Evolutionary conservation across 371 early-diverging fungal genomes (phyloP), one percentile per base, ranked within the genome.

Genomic region (Mucor racemosus): DNA sequence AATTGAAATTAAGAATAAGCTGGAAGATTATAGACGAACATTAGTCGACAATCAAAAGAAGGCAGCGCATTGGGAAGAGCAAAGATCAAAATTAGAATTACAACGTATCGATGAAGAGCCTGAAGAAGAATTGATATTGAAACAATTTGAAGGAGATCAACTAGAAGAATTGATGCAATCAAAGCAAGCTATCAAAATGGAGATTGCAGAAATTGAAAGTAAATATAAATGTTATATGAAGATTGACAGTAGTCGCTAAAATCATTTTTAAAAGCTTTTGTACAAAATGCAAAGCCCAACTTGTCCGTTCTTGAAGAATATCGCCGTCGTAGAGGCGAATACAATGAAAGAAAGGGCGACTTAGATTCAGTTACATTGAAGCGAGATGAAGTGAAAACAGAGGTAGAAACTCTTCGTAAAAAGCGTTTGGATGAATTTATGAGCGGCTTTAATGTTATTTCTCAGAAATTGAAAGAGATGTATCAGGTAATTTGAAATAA

Each of bases 391-490:
- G 88, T 88, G 17, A 94, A 95, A 79, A 71, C 76, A 26, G 77
- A 82, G 60, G 90, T 92, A 56, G 97, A 97, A 64, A 78, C 78
- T 9, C 77, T 98, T 59, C 90, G 95, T 26, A 94, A 93, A 57
- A 75, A 84, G 64, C 88, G 99, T 44, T 75, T 95, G 14, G 92
- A 93, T 40, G 93, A 95, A 79, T 99, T 99, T 76, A 98, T 99
- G 97, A 82, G 86, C 10, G 99, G 99, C 0, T 99, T 99, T 77
- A 92, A 88, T 39, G 80, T 86, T 34, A 99, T 99, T 54, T 97
- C 99, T 31, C 82, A 90, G 67, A 92, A 97, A 71, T 84, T 99
- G 35, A 99, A 99, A 81, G 98, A 97, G 81, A 99, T 99, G 94
- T 99, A 99, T 77, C 98, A 96, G 84, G 91, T 92, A 72, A 54